Percentiles rank a stretch among this genome's conserved stretches.
Evolutionary conservation across 139 green algal genomes (phyloP).

Genomic region (Marvania coccoides): DNA sequence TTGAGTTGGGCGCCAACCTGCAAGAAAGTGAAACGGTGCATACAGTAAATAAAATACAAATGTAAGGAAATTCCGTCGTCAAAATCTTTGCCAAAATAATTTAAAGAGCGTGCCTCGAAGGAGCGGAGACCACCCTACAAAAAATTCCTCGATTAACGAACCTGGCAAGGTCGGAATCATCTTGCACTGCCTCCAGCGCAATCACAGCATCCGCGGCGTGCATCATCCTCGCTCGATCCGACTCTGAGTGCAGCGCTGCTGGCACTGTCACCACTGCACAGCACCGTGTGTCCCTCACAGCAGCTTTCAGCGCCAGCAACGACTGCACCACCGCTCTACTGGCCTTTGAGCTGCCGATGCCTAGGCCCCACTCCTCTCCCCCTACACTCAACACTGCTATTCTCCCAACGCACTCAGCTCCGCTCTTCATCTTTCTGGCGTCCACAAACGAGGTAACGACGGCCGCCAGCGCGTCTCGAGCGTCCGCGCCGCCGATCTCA

Average conservation of each 20-base stretch:
- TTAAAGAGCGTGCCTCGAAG: no score
- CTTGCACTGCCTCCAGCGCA: conserved; percentile 40
- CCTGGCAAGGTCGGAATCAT: conserved; percentile 47
- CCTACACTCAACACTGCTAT: background rate
- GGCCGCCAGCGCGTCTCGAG: background rate
- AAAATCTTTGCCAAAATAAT: no score
- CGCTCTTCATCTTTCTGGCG: background rate
- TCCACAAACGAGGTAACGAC: background rate
- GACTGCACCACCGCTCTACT: background rate
- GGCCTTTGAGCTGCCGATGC: conserved; percentile 22
- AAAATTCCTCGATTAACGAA: no score
- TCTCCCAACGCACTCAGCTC: background rate
- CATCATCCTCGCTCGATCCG: conserved; percentile 25
- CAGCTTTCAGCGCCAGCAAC: conserved; percentile 9
- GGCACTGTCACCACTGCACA: conserved; percentile 27
- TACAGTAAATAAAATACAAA: no score
- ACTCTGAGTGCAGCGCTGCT: conserved; percentile 11
- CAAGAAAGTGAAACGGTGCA: no score
- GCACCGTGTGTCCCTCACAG: conserved; percentile 9
- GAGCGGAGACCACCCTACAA: no score
- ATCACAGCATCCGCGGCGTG: conserved; percentile 58
- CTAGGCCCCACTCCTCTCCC: background rate
- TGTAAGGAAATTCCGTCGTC: no score
- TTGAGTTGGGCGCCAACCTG: conserved; percentile 41
- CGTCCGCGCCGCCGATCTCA: no score